These are phyloP conservation scores for Stemphylium vesicarium DNA, from an alignment of 2,329 filamentous ascomycete genomes.

Conservation along the genomic window DNA sequence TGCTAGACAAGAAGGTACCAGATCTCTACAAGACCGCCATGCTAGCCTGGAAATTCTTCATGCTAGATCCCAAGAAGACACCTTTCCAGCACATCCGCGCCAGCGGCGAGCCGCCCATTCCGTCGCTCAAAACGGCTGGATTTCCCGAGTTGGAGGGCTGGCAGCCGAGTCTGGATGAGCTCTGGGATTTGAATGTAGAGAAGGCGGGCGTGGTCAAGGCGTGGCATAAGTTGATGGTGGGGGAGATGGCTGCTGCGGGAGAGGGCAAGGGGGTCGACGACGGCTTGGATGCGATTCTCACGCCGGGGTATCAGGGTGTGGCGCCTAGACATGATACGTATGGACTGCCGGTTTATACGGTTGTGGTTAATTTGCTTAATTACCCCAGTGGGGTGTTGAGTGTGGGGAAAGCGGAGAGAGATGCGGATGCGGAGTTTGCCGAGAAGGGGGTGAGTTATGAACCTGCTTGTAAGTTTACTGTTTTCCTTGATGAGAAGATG, in stretches of 20 bases:
- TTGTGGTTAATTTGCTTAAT: constrained; percentile 61
- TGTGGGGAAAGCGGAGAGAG: constrained; percentile 52
- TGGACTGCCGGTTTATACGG: constrained; percentile 55
- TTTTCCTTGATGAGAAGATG: background rate
- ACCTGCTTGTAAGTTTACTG: constrained; percentile 42
- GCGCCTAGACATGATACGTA: constrained; percentile 61
- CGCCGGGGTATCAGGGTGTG: constrained; percentile 57
- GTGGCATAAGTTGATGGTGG: constrained; percentile 52
- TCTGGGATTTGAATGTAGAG: constrained; percentile 53
- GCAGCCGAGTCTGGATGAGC: constrained; percentile 46
- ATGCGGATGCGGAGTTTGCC: constrained; percentile 48
- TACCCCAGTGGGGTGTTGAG: constrained; percentile 61
- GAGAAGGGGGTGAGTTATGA: constrained; percentile 40
- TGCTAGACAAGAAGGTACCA: constrained; percentile 36
- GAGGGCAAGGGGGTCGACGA: constrained; percentile 36
- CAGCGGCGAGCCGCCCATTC: constrained; percentile 54
- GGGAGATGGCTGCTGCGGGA: background rate
- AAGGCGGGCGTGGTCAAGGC: constrained; percentile 42
- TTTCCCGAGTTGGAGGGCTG: constrained; percentile 43
- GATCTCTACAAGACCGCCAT: constrained; percentile 42
- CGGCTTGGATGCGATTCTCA: constrained; percentile 59
- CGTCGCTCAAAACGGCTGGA: constrained; percentile 46
- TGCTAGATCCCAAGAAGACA: constrained; percentile 48
- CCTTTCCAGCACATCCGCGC: constrained; percentile 41
- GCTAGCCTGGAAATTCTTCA: constrained; percentile 53